Percentiles rank a stretch among this genome's conserved stretches.
phyloP scores from a whole-genome alignment of 345 rosid species.

The Draba incana region DNA sequence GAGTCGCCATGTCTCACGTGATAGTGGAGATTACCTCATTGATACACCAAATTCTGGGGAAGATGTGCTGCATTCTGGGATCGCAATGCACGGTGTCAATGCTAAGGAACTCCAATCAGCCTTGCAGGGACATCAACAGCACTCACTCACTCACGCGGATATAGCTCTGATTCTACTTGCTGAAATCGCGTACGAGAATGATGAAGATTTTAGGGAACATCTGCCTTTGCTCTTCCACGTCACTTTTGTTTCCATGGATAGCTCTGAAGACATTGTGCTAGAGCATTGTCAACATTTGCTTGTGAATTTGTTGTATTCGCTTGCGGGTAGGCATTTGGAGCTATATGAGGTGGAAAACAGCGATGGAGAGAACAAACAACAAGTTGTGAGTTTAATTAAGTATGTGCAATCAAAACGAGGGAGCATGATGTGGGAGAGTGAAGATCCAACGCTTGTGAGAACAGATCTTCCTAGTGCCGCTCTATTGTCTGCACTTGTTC shows the following conservation, averaged over 20 bases:
- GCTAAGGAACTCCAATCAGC: slow-evolving; percentile 99
- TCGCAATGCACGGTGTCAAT: slow-evolving; percentile 72
- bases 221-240: slow-evolving; percentile 96
- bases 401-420: slow-evolving; percentile 99
- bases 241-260: slow-evolving; percentile 99
- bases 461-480: slow-evolving; percentile 96
- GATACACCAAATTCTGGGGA: slow-evolving; percentile 97
- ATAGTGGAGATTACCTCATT: slow-evolving; percentile 92
- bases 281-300: slow-evolving; percentile 99
- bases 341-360: slow-evolving; percentile 92
- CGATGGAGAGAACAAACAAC: slow-evolving; percentile 97
- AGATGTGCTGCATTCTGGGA: slow-evolving; percentile 79
- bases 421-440: slow-evolving; percentile 99
- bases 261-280: slow-evolving; percentile 97
- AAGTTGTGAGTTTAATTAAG: slow-evolving; percentile 93
- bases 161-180: slow-evolving; percentile 96
- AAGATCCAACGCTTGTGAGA: slow-evolving; percentile 85
- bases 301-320: slow-evolving; percentile 91
- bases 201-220: slow-evolving; percentile 98
- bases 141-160: slow-evolving; percentile 97
- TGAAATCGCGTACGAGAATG: slow-evolving; percentile 97
- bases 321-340: slow-evolving; percentile 98
- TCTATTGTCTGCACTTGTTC: slow-evolving; percentile 93
- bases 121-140: slow-evolving; percentile 98
- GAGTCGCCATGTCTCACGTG: slow-evolving; percentile 96